Conservation (phyloP, 805 yeast species). For the Nematodospora valgi region DNA sequence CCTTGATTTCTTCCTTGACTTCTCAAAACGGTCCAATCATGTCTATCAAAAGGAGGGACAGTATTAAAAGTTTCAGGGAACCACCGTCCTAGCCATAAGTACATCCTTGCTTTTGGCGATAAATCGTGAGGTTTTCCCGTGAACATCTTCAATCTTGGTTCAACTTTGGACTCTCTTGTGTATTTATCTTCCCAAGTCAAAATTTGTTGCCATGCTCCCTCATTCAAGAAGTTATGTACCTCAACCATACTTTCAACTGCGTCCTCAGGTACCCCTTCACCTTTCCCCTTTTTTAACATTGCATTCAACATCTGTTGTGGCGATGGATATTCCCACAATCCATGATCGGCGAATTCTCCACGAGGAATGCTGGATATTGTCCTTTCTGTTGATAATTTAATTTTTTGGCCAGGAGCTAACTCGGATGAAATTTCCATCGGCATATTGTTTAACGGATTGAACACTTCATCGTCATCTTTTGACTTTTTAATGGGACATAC, state of each 20-base stretch:
- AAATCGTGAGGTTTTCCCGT: constrained; percentile 89
- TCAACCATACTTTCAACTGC: constrained; percentile 97
- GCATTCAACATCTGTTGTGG: constrained; percentile 99
- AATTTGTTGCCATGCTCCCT: constrained; percentile 96
- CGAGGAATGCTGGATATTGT: constrained; percentile 84
- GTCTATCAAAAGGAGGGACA: constrained; percentile 95
- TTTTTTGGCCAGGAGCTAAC: constrained; percentile 74
- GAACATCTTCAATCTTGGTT: constrained; percentile 79
- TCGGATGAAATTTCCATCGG: constrained; percentile 67
- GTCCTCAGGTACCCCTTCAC: constrained; percentile 84
- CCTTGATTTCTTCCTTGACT: constrained; percentile 40
- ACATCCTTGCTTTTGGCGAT: constrained; percentile 79
- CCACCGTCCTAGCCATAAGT: constrained; percentile 58
- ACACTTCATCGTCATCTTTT: constrained; percentile 25
- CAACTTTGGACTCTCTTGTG: constrained; percentile 48
- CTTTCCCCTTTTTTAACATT: constrained; percentile 91
- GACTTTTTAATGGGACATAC: constrained; percentile 9
- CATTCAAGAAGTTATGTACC: constrained; percentile 93
- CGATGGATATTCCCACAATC: constrained; percentile 97
- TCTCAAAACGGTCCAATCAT: constrained; percentile 95
- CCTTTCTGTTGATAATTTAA: constrained; percentile 78
- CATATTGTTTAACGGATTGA: constrained; percentile 89
- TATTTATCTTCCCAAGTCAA: constrained; percentile 85
- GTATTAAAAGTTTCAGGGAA: constrained; percentile 72
- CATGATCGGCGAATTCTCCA: constrained; percentile 61